Conservation (phyloP, 2,329 filamentous ascomycete species). For the Colletotrichum shisoi region DNA sequence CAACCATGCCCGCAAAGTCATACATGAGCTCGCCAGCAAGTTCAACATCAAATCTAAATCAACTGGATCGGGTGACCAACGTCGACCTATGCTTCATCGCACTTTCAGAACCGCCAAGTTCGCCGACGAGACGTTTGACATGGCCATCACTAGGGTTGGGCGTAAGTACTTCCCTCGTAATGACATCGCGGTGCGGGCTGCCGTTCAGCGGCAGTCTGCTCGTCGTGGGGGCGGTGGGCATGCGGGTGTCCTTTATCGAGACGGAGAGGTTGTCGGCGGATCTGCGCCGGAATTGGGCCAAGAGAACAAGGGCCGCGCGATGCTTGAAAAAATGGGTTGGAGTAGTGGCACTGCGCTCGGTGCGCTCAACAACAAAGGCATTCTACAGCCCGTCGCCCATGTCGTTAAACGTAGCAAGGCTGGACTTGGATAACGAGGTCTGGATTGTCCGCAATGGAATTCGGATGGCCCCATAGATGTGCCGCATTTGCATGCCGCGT, state of each 20-base stretch:
- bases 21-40: constrained; percentile 79
- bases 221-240: constrained; percentile 41
- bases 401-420: constrained; percentile 87
- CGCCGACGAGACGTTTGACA: constrained; percentile 63
- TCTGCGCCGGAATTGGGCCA: constrained; percentile 82
- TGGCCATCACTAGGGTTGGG: constrained; percentile 55
- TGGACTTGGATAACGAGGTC: constrained; percentile 71
- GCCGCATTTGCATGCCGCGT: too few relatives aligned
- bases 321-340: constrained; percentile 99
- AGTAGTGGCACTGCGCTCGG: constrained; percentile 84
- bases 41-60: constrained; percentile 87
- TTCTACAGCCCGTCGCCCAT: constrained; percentile 83
- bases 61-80: constrained; percentile 72
- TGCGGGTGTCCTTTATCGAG: constrained; percentile 68
- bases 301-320: constrained; percentile 82
- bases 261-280: constrained; percentile 88
- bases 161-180: constrained; percentile 65
- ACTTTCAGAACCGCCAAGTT: constrained; percentile 71
- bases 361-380: constrained; percentile 82
- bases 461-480: rapidly evolving
- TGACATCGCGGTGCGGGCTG: constrained; percentile 47
- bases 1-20: constrained; percentile 74
- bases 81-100: constrained; percentile 80
- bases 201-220: constrained; percentile 27
- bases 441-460: rapidly evolving